Base-by-base conservation (phyloP, 768 basidiomycete genomes). In the Trametes villosa region DNA sequence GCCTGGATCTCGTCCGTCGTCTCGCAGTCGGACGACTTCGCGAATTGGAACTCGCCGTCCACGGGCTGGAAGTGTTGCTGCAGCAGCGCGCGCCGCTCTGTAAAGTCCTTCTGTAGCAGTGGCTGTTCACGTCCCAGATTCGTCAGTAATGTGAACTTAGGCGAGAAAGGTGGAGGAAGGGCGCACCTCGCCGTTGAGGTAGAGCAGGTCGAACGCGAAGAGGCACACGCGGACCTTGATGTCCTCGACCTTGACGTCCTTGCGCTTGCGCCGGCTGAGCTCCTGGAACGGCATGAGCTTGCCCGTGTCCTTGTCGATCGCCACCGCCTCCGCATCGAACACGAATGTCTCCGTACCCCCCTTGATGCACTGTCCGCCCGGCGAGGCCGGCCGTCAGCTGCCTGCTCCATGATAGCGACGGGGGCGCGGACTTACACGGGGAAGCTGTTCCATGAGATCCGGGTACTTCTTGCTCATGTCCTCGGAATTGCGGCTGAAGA, bases 401-500 rank as follows among this genome's bases (percentile, higher is more conserved):
- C 13, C 24, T 22, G 31, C 33, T 26, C 18, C 1, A 13, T n/a
- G 24, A 15, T 20, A 1, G 22, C 12, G 4, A 17, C 18, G 13
- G 4, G 33, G 22, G 5, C 42, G n/a, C 22, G 48, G 9, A 68
- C 78, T 47, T 60, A 95, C 96, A 49, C 83, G 84, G 5, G 96
- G 94, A 20, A 98, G 80, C 71, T 98, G 95, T 62, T 94, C 92
- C 12, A 97, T 86, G n/a, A 99, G 80, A 78, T 99, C 97, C 0
- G 97, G 97, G 77, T 98, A 99, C 71, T 99, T 99, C 73, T 94
- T 94, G 72, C 91, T 95, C 97, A 98, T 99, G 67, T 99, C 95
- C 74, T 99, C 97, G 26, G 95, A 97, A 74, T 99, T 99, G 57
- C 97, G 81, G 72, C 94, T 96, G 76, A 98, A 99, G 42, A 99